Evolutionary conservation across 805 yeast species (phyloP).

Genomic region (Suhomyces sp.): DNA sequence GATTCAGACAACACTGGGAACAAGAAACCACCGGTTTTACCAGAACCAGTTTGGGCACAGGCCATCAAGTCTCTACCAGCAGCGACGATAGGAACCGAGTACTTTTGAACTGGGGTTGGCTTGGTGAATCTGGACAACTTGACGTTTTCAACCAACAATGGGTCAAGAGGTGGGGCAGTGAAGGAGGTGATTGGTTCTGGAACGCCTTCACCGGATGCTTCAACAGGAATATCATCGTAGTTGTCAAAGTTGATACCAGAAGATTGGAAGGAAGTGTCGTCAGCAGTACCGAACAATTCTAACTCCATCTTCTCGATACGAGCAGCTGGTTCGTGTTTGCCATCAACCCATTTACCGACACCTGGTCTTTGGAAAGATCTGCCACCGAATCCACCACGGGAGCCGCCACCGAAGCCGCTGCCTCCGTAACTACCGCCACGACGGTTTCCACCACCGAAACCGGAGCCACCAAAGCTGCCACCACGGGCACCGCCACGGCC

Average conservation of each 20-base stretch:
- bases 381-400: constrained; percentile 22
- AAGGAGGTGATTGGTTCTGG: constrained; percentile 91
- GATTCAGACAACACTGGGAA: constrained; percentile 96
- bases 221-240: constrained; percentile 98
- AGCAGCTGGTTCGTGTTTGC: constrained; percentile 82
- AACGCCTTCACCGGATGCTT: constrained; percentile 91
- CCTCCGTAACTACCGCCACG: constrained; percentile 12
- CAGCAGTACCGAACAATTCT: constrained; percentile 79
- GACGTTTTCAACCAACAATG: constrained; percentile 81
- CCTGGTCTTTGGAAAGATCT: constrained; percentile 42
- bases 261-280: constrained; percentile 74
- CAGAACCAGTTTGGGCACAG: constrained; percentile 98
- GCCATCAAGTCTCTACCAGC: constrained; percentile 93
- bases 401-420: constrained; percentile 15
- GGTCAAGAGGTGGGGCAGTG: constrained; percentile 89
- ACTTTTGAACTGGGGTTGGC: constrained; percentile 96
- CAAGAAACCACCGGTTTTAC: constrained; percentile 99
- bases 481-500: constrained; percentile 13
- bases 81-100: constrained; percentile 89
- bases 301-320: constrained; percentile 66
- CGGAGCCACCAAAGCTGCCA: constrained; percentile 15
- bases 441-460: constrained; percentile 14
- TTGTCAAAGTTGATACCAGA: constrained; percentile 98
- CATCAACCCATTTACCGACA: constrained; percentile 83
- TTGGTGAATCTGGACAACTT: constrained; percentile 83